Percentiles rank a stretch among this genome's conserved stretches.
phyloP scores from a whole-genome alignment of 2,329 filamentous ascomycete species.

The Sodiomyces alkalinus region DNA sequence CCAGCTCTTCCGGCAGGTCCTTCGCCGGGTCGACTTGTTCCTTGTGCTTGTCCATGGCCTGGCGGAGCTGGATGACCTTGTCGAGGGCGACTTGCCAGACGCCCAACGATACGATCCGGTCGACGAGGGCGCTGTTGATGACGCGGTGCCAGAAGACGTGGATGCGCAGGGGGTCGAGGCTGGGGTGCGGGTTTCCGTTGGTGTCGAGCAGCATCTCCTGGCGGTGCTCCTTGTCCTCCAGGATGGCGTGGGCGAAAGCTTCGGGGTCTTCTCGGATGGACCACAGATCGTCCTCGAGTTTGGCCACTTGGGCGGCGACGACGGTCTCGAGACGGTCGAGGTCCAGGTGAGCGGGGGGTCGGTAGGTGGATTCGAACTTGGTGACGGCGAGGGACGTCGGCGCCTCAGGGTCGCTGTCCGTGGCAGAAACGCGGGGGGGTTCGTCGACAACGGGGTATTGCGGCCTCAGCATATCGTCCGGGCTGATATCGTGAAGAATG shows the following conservation, averaged over 20 bases:
- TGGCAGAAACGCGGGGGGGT: constrained; percentile 15
- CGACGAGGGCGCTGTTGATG: constrained; percentile 15
- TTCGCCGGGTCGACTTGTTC: constrained; percentile 7
- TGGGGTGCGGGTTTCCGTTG: constrained; percentile 15
- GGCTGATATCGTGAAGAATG: constrained; percentile 35
- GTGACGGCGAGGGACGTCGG: constrained; percentile 23
- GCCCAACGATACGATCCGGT: constrained; percentile 9
- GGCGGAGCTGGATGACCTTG: constrained; percentile 1
- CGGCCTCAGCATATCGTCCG: constrained; percentile 12
- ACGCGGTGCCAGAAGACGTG: constrained; percentile 23
- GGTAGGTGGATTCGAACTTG: constrained; percentile 35
- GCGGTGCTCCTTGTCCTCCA: constrained; percentile 29
- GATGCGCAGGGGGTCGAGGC: constrained; percentile 5
- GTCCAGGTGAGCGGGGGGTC: constrained; percentile 29
- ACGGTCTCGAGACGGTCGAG: constrained; percentile 27
- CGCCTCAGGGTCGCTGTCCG: constrained; percentile 12
- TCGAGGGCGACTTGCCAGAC: constrained; percentile 2
- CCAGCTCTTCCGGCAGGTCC: constrained; percentile 13
- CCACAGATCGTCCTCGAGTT: constrained; percentile 38
- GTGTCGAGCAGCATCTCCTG: constrained; percentile 25
- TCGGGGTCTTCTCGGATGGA: constrained; percentile 40
- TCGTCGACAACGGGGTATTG: constrained; percentile 20
- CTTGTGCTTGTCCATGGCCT: neutral
- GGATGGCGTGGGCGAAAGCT: constrained; percentile 33
- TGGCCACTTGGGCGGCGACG: constrained; percentile 22